These are phyloP conservation scores for Aurantiochytrium sp. DNA, from an alignment of 108 stramenopile genomes.

Conservation along the genomic window DNA sequence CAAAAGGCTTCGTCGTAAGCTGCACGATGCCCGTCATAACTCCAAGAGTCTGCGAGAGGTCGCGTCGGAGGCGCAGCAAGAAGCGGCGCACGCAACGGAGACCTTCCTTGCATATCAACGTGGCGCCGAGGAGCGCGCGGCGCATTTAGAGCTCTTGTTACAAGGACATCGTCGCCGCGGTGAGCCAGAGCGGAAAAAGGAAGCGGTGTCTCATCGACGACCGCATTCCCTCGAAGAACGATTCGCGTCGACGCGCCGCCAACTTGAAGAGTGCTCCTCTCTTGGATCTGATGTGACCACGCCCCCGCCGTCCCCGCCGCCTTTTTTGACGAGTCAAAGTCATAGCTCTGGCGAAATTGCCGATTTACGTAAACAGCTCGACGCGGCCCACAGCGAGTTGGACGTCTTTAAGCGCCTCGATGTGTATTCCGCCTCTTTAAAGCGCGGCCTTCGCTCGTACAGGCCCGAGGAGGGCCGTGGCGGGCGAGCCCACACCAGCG, in stretches of 20 bases:
- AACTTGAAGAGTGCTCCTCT: too few species aligned
- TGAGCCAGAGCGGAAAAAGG: background rate
- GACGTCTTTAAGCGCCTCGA: conserved; percentile 7
- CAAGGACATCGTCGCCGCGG: background rate
- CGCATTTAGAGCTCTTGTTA: background rate
- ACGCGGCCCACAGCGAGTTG: background rate
- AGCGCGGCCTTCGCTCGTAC: background rate
- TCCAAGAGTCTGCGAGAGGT: background rate
- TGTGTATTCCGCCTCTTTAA: background rate
- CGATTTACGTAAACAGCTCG: background rate
- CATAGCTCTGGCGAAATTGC: background rate
- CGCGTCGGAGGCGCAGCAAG: background rate
- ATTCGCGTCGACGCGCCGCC: too few species aligned
- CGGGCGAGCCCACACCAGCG: background rate
- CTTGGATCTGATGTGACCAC: too few species aligned
- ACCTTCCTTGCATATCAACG: background rate
- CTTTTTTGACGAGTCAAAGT: background rate
- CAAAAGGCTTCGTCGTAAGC: background rate
- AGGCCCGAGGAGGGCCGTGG: background rate
- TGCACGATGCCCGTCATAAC: background rate
- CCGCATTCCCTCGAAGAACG: too few species aligned
- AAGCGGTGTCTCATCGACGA: too few species aligned
- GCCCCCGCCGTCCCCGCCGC: too few species aligned
- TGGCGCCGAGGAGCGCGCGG: background rate
- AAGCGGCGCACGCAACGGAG: background rate